Conservation (phyloP, 345 rosid genomes). For the Rhodamnia argentea region DNA sequence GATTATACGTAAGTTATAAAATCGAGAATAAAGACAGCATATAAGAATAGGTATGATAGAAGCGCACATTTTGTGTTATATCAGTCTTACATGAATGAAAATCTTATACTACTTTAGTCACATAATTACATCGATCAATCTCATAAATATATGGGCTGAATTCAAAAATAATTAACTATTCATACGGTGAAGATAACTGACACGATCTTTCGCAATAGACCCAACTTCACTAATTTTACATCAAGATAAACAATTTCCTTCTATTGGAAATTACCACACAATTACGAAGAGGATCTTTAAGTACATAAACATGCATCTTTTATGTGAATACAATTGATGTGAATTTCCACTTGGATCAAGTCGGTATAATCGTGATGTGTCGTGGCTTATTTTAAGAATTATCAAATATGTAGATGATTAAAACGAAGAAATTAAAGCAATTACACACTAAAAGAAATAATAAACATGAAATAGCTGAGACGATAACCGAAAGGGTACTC, state of each 20-base stretch:
- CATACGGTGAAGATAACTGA: neutral
- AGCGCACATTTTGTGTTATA: neutral
- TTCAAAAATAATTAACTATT: neutral
- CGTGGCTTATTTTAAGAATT: neutral
- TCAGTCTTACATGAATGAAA: neutral
- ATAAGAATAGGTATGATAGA: neutral
- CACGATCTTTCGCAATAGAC: neutral
- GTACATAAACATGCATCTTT: neutral
- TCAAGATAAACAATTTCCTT: neutral
- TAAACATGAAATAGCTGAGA: neutral
- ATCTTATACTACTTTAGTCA: neutral
- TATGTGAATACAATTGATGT: neutral
- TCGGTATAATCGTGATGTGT: neutral
- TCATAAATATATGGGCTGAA: neutral
- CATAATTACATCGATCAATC: neutral
- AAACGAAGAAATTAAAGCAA: neutral
- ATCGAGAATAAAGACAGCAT: neutral
- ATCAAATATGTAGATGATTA: neutral
- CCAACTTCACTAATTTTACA: neutral
- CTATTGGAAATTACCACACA: neutral
- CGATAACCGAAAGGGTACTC: neutral
- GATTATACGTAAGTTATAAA: neutral
- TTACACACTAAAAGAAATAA: neutral
- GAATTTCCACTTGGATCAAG: neutral
- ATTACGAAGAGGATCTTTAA: neutral